These are phyloP conservation scores for Xerocomus amazonicus DNA, from an alignment of 1,284 basidiomycete genomes.

Conservation along the genomic window DNA sequence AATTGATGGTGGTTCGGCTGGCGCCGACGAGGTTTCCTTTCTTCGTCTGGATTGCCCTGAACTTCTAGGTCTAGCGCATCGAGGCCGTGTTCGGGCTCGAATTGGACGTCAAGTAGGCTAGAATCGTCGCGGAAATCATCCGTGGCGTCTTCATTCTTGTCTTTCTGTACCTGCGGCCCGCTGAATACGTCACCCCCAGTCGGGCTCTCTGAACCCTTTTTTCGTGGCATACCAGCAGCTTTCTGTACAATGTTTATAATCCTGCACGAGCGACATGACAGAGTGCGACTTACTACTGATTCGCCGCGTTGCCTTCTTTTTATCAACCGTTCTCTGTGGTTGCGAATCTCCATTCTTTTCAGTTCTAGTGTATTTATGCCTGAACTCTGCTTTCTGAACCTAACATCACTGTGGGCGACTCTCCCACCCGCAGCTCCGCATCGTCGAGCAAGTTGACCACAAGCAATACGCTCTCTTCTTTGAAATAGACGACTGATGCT, in stretches of 20 bases:
- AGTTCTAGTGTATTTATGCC: constrained; percentile 49
- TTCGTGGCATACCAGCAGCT: constrained; percentile 7
- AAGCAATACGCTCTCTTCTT: constrained; percentile 89
- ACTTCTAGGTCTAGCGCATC: constrained; percentile 9
- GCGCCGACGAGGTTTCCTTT: constrained; percentile 12
- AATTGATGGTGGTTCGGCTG: constrained; percentile 9
- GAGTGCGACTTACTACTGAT: constrained; percentile 75
- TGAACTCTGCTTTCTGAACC: constrained; percentile 85
- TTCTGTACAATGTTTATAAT: no score
- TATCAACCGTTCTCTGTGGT: constrained; percentile 71
- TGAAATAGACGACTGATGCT: constrained; percentile 95
- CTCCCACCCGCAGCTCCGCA: constrained; percentile 85
- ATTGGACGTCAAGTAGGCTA: constrained; percentile 9
- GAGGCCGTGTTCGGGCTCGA: constrained; percentile 4
- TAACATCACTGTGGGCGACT: constrained; percentile 71
- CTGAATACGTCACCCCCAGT: constrained; percentile 9
- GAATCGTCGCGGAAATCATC: constrained; percentile 12
- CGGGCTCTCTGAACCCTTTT: constrained; percentile 5
- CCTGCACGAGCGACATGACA: no score
- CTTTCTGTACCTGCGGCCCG: neutral
- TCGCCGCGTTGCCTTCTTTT: constrained; percentile 74
- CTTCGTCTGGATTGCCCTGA: constrained; percentile 25
- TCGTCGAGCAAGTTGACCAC: constrained; percentile 90
- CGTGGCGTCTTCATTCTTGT: constrained; percentile 1
- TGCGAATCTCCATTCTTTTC: constrained; percentile 35